Conservation (phyloP, 306 rosid genomes). For the Casuarina equisetifolia region DNA sequence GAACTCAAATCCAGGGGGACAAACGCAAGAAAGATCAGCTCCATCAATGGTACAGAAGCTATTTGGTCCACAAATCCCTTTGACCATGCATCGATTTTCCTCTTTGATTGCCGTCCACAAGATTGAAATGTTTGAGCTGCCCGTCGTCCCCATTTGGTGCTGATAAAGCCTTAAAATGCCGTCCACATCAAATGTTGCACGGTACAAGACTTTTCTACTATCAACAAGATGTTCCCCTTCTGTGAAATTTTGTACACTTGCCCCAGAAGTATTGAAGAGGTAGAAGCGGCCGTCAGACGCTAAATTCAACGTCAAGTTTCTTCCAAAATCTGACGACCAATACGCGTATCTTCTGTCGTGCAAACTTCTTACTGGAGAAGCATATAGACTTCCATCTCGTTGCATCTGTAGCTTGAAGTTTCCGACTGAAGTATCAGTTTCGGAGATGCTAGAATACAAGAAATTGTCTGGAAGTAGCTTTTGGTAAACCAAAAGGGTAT, state of each 20-base stretch:
- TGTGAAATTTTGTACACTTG: neutral
- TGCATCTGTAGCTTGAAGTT: neutral
- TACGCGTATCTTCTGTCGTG: neutral
- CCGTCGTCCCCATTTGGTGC: neutral
- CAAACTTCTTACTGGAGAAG: neutral
- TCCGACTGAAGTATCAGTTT: constrained; percentile 1
- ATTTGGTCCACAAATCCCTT: constrained; percentile 4
- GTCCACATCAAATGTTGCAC: neutral
- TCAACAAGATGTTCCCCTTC: neutral
- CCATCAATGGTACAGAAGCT: neutral
- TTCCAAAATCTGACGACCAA: neutral
- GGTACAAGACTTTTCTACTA: neutral
- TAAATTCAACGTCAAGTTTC: neutral
- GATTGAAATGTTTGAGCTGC: constrained; percentile 6
- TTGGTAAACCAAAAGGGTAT: constrained; percentile 4
- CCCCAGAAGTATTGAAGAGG: neutral
- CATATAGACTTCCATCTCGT: neutral
- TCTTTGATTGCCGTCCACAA: neutral
- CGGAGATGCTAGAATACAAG: neutral
- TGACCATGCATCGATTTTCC: neutral
- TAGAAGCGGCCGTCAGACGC: neutral
- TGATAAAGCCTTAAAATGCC: constrained; percentile 4
- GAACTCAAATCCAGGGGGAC: constrained; percentile 1
- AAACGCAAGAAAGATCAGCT: constrained; percentile 5
- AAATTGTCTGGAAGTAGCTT: neutral